Evolutionary conservation across 2,329 filamentous ascomycete species (phyloP).

Genomic region (Zasmidium cellare): DNA sequence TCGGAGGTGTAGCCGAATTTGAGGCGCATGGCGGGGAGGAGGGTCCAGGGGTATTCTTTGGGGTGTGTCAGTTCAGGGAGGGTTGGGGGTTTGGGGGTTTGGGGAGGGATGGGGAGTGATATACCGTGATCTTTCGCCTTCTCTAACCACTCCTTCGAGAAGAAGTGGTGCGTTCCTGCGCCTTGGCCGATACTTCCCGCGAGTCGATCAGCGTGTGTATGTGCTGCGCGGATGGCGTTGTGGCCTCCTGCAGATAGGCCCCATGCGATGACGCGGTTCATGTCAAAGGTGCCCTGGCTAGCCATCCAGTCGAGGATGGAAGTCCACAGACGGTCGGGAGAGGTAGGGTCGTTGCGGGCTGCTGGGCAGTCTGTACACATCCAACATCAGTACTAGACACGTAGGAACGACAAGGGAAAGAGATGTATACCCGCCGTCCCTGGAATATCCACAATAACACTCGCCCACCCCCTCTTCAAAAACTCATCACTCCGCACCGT

Average conservation of each 20-base stretch:
- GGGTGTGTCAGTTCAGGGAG: no score
- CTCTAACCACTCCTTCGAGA: constrained; percentile 60
- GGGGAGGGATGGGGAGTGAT: not conserved
- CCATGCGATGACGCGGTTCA: constrained; percentile 60
- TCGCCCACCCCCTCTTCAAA: constrained; percentile 62
- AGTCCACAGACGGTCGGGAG: constrained; percentile 62
- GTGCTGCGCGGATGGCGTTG: constrained; percentile 65
- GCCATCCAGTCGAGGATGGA: constrained; percentile 64
- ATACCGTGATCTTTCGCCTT: constrained; percentile 60
- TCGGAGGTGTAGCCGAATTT: constrained; percentile 63
- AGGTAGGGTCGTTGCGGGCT: constrained; percentile 59
- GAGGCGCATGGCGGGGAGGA: constrained; percentile 49
- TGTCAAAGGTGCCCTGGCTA: constrained; percentile 54
- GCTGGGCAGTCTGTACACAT: constrained; percentile 68
- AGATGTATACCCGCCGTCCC: constrained; percentile 65
- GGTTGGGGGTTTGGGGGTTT: no score
- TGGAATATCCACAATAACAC: constrained; percentile 64
- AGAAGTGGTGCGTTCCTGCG: constrained; percentile 63
- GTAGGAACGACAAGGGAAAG: no score
- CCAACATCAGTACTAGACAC: no score
- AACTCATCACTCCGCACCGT: constrained; percentile 63
- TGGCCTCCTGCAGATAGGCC: constrained; percentile 67
- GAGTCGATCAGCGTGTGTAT: constrained; percentile 61
- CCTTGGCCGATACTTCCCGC: constrained; percentile 62
- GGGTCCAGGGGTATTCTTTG: constrained; percentile 42